Evolutionary conservation across 208 protist genomes (phyloP), one percentile per base, ranked within the genome.

Genomic region (Leishmania amazonensis): DNA sequence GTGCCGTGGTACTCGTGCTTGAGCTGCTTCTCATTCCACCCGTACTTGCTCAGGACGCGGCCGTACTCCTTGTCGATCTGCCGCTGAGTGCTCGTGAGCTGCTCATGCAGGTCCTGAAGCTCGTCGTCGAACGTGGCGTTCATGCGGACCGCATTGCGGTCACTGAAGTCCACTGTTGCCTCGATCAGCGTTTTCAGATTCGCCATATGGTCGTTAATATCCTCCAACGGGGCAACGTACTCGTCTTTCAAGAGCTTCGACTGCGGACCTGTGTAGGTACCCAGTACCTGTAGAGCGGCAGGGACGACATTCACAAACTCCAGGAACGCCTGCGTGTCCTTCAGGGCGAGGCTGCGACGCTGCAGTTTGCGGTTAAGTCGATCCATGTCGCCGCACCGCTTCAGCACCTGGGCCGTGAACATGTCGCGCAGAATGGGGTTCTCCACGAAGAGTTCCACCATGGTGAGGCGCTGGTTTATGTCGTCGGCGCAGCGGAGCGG

Each of bases 121-220:
- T 96, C 91, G 70, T 98, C 97, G 83, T 99, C 97, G 83, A 99
- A 99, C 45, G 89, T 79, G n/a, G 97, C 85, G 68, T 98, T 96
- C 83, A 99, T 99, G 51, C 93, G 92, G 4, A 81, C 86, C 19
- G 78, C 81, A 62, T 93, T 90, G 75, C 92, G 87, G 83, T 98
- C 94, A 73, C 84, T 87, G 35, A 96, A 91, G 83, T 98, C 93
- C 49, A 98, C 88, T 17, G 91, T 97, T 15, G 90, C 87, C 78
- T 90, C 87, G 65, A 98, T 98, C 42, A 98, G 90, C 15, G 86
- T 93, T 45, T 88, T 87, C 60, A 98, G 88, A 75, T 96, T 96
- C 17, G 68, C 71, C 81, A 98, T 87, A 82, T 96, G 91, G 73
- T 93, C 91, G 86, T 90, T 83, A 53, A 98, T 95, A 64, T 97